Evolutionary conservation across 192 early-diverging fungal genomes (phyloP).

Genomic region (Entomortierella beljakovae): DNA sequence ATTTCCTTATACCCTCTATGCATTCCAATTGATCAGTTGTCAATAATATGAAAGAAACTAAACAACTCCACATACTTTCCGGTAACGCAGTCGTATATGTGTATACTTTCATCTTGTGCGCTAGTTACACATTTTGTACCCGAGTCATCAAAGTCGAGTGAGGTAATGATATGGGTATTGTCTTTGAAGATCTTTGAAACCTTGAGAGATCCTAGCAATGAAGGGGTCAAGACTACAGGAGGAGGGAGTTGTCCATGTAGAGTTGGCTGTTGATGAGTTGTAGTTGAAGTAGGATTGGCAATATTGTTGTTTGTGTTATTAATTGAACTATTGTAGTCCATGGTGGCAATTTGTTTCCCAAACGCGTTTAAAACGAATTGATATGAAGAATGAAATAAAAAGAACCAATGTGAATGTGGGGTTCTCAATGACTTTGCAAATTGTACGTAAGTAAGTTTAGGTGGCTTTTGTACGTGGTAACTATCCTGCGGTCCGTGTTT

Average conservation of each 20-base stretch:
- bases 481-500: not conserved
- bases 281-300: not conserved
- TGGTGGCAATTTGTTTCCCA: not conserved
- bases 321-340: slow-evolving; percentile 6
- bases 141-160: slow-evolving; percentile 83
- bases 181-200: slow-evolving; percentile 82
- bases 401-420: not conserved
- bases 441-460: not conserved
- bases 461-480: not conserved
- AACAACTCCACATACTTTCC: slow-evolving; percentile 75
- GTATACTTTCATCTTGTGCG: slow-evolving; percentile 87
- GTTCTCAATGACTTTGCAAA: not conserved
- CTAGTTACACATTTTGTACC: slow-evolving; percentile 85
- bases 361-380: not conserved
- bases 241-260: slow-evolving; percentile 23
- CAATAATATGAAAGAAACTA: no score
- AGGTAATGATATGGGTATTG: slow-evolving; percentile 78
- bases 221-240: slow-evolving; percentile 48
- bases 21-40: no score
- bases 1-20: no score
- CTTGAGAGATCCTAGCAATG: slow-evolving; percentile 52
- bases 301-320: slow-evolving; percentile 1
- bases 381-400: not conserved
- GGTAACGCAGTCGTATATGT: slow-evolving; percentile 82
- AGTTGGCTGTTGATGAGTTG: not conserved